phyloP scores from a whole-genome alignment of 176 grass and related monocot species.

The Alloteropsis semialata region DNA sequence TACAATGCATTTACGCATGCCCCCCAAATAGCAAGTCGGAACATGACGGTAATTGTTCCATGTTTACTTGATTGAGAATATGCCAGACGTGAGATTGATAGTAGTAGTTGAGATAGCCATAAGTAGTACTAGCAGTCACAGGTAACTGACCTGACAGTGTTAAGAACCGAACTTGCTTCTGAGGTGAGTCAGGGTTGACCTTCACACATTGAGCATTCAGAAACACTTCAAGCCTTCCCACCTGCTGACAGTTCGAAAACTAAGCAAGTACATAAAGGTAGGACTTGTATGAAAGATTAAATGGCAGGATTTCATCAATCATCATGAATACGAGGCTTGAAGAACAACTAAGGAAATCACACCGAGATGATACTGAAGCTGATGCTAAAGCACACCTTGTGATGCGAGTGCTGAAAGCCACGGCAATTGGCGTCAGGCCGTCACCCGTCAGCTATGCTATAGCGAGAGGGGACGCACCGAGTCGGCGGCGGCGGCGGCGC shows the following conservation, averaged over 20 bases:
- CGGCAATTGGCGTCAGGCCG: no score
- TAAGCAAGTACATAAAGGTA: not conserved
- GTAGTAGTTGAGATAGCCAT: not conserved
- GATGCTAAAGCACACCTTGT: not conserved
- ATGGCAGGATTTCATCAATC: not conserved
- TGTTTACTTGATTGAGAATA: not conserved
- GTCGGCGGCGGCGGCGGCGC: constrained; percentile 55
- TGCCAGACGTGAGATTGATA: not conserved
- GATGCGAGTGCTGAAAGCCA: not conserved
- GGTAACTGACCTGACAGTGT: constrained; percentile 64
- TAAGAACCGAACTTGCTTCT: constrained; percentile 88
- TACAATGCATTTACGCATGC: not conserved
- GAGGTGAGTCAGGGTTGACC: constrained; percentile 85
- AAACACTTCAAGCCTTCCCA: constrained; percentile 64
- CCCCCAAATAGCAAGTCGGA: no score
- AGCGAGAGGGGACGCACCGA: constrained; percentile 16
- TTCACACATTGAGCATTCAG: constrained; percentile 66
- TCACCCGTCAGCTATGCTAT: no score
- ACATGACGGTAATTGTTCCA: not conserved
- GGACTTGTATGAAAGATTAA: no score
- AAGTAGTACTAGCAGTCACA: not conserved
- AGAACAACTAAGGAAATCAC: not conserved
- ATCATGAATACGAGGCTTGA: no score
- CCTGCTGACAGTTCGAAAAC: constrained; percentile 29
- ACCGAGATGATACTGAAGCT: not conserved